Conservation (phyloP, 345 rosid genomes). For the rapeseed (Brassica napus) region Da-Ae NC_063442.1:5081001-5081500, state of each 20-base stretch:
- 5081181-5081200: background rate
- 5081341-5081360: background rate
- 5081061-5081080: conserved; percentile 10
- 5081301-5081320: background rate
- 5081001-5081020: conserved; percentile 26
- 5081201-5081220: background rate
- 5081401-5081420: background rate
- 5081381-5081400: background rate
- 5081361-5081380: background rate
- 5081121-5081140: background rate
- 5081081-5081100: background rate
- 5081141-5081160: too few relatives aligned
- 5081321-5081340: background rate
- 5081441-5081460: background rate
- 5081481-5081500: background rate
- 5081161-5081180: too few relatives aligned
- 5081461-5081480: background rate
- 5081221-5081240: background rate
- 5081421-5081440: background rate
- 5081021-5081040: conserved; percentile 29
- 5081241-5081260: background rate
- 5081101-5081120: background rate
- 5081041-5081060: background rate
- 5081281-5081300: background rate
- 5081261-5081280: background rate